These are phyloP conservation scores for Teratosphaeria nubilosa DNA, from an alignment of 2,329 filamentous ascomycete genomes.

Conservation along the genomic window DNA sequence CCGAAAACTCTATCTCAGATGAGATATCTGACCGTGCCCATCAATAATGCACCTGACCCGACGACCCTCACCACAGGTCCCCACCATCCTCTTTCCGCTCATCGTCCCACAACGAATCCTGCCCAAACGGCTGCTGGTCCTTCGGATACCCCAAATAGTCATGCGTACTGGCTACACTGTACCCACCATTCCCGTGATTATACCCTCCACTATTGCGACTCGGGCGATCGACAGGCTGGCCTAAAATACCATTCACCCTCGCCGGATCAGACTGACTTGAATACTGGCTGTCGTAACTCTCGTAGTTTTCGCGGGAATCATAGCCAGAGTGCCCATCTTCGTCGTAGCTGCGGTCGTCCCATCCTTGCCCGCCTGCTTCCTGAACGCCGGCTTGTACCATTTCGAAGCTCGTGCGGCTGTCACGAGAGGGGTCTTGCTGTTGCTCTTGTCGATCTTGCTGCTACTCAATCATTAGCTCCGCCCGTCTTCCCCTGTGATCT, in stretches of 20 bases:
- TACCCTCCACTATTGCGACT: background rate
- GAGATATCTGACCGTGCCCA: background rate
- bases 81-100: constrained; percentile 15
- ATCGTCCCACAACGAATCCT: constrained; percentile 22
- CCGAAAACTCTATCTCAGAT: background rate
- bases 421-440: background rate
- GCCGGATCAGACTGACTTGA: constrained; percentile 1
- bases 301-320: constrained; percentile 12
- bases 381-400: constrained; percentile 4
- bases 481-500: background rate
- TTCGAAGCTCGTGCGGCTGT: constrained; percentile 3
- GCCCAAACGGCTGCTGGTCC: constrained; percentile 17
- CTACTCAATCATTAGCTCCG: constrained; percentile 8
- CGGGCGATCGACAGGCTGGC: background rate
- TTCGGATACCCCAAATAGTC: constrained; percentile 27
- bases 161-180: constrained; percentile 24
- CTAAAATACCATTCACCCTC: constrained; percentile 10
- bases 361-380: constrained; percentile 7
- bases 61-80: constrained; percentile 19
- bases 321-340: constrained; percentile 9
- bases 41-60: too few species aligned
- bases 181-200: constrained; percentile 9
- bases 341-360: constrained; percentile 12
- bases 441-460: constrained; percentile 22
- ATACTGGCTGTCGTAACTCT: constrained; percentile 13